Evolutionary conservation across 371 early-diverging fungal species (phyloP).

Genomic region (Apophysomyces ossiformis): DNA sequence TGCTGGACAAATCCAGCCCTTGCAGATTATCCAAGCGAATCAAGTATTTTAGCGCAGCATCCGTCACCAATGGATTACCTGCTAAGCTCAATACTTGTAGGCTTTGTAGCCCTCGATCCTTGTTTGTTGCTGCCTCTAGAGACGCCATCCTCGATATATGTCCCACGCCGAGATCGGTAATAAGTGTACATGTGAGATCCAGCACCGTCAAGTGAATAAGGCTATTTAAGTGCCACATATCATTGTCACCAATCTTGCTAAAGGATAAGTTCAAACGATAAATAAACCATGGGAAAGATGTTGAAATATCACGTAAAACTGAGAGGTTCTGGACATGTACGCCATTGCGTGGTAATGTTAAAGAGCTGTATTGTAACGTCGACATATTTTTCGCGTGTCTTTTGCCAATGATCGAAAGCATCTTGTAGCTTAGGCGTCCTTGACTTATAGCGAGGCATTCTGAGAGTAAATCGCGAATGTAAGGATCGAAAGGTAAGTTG

Average conservation of each 20-base stretch:
- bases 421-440: slow-evolving; percentile 12
- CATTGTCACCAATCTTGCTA: neutral
- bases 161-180: neutral
- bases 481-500: slow-evolving; percentile 17
- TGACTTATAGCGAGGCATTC: slow-evolving; percentile 1
- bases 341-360: neutral
- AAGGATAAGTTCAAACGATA: slow-evolving; percentile 10
- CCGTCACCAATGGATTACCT: neutral
- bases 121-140: neutral
- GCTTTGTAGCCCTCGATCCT: neutral
- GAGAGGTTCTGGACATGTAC: neutral
- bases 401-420: slow-evolving; percentile 11
- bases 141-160: slow-evolving; percentile 1
- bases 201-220: slow-evolving; percentile 12
- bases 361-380: neutral
- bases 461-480: slow-evolving; percentile 7
- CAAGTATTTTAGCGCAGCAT: neutral
- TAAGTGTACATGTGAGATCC: slow-evolving; percentile 4
- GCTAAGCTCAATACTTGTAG: slow-evolving; percentile 2
- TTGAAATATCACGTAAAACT: neutral
- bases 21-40: neutral
- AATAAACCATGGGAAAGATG: slow-evolving; percentile 8
- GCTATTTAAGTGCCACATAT: neutral
- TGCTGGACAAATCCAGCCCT: slow-evolving; percentile 1
- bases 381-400: neutral